These are phyloP conservation scores for Fraxinus paxiana DNA, from an alignment of 305 asterid species.

Conservation along the genomic window DNA sequence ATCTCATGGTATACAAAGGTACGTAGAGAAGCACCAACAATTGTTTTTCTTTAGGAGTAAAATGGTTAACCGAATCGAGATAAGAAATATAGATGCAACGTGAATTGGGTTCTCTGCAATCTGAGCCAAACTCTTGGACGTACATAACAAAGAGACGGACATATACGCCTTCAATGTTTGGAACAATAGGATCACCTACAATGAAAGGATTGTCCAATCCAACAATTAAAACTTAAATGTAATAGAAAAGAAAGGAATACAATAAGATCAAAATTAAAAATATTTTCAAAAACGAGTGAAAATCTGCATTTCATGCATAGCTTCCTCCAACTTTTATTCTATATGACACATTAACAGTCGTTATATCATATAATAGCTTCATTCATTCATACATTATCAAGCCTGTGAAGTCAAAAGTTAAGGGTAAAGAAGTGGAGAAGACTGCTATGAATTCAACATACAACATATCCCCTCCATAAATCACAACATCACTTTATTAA, in stretches of 20 bases:
- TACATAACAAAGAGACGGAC: conserved; percentile 12
- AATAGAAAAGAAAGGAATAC: too few relatives aligned
- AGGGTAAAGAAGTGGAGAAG: background rate
- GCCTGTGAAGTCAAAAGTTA: background rate
- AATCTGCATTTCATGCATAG: background rate
- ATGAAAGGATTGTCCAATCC: too few relatives aligned
- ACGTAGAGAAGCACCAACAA: conserved; percentile 58
- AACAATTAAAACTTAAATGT: too few relatives aligned
- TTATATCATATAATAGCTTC: background rate
- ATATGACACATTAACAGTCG: background rate
- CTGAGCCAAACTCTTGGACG: conserved; percentile 76
- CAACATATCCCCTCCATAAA: background rate
- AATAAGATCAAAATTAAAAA: too few relatives aligned
- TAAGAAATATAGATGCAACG: conserved; percentile 66
- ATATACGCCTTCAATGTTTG: too few relatives aligned
- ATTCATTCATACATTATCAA: too few relatives aligned
- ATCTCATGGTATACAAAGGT: conserved; percentile 76
- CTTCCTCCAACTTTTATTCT: background rate
- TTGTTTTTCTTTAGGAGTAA: conserved; percentile 59
- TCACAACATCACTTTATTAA: background rate
- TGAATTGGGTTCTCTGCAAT: conserved; percentile 59
- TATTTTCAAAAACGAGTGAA: too few relatives aligned
- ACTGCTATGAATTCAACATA: background rate
- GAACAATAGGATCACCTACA: too few relatives aligned
- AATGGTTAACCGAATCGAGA: conserved; percentile 70